Evolutionary conservation across 495 filamentous ascomycete genomes (phyloP), one percentile per base, ranked within the genome.

Genomic region (Aspergillus ellipticus): DNA sequence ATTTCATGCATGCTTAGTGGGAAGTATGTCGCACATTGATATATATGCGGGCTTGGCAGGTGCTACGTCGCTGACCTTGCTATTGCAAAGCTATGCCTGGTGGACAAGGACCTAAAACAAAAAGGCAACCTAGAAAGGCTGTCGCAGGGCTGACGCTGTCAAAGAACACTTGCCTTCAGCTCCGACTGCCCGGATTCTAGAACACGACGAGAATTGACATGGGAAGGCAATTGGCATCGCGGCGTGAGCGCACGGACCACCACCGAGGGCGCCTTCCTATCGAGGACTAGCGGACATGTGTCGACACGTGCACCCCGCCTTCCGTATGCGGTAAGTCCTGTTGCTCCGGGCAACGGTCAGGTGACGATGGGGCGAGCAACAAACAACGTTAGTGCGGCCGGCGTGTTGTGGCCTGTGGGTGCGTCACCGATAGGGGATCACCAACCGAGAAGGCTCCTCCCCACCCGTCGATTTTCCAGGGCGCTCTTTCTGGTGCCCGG

Each of bases 1-100:
- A 97, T 92, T 68, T 99, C 94, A 74, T 95, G 92, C 94, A 99
- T 99, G 8, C 29, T 61, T 46, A 42, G 55, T 39, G 29, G 5
- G 16, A 28, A 33, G 10, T 29, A 29, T 22, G 28, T 21, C 5
- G 28, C 16, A 24, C 20, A 56, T 43, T 35, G 51, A 26, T 11
- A 11, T 20, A 31, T 50, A 28, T 60, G 43, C 21, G 35, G 49
- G 17, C 48, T 42, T 49, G 47, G 43, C 26, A 28, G 42, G 45
- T 28, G 35, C 11, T 39, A 39, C 5, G 11, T 15, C 35, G n/a
- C 31, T 8, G 35, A 5, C n/a, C 35, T n/a, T 13, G 13, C 35
- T 39, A n/a, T 39, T n/a, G 35, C n/a, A 15, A 39, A 33, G 31
- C 9, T 8, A 33, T 9, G 31, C 31, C 31, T n/a, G n/a, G n/a